These are phyloP conservation scores for Cladobotryum protrusum DNA, from an alignment of 2,329 filamentous ascomycete genomes.

Conservation along the genomic window DNA sequence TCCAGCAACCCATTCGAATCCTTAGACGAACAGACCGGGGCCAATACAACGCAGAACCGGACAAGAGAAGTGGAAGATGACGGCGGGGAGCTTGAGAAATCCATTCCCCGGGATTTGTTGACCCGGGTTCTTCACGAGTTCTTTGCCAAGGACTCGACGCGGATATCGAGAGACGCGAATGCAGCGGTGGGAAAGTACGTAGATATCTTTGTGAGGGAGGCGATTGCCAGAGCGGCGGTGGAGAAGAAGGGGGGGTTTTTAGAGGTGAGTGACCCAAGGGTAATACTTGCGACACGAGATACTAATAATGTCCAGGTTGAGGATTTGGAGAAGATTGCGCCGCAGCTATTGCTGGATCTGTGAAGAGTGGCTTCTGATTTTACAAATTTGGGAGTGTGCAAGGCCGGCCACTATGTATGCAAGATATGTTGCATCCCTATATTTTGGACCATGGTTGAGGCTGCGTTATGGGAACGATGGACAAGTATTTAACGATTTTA, in stretches of 20 bases:
- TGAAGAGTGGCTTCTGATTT: constrained; percentile 32
- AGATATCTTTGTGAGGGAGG: constrained; percentile 86
- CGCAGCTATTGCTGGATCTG: constrained; percentile 81
- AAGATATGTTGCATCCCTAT: too few species aligned
- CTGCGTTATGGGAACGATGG: too few species aligned
- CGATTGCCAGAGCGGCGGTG: constrained; percentile 69
- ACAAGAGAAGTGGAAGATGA: constrained; percentile 22
- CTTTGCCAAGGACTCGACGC: constrained; percentile 65
- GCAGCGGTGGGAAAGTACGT: constrained; percentile 75
- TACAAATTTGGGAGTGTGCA: too few species aligned
- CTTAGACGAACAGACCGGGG: constrained; percentile 26
- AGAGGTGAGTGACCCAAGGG: constrained; percentile 50
- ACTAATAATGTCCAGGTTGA: constrained; percentile 53
- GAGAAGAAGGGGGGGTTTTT: constrained; percentile 66
- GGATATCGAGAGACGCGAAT: constrained; percentile 73
- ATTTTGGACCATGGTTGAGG: too few species aligned
- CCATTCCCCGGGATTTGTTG: constrained; percentile 67
- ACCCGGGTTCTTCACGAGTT: constrained; percentile 72
- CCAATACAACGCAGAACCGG: constrained; percentile 8
- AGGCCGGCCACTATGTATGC: too few species aligned
- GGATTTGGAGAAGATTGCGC: constrained; percentile 81
- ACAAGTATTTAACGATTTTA: too few species aligned
- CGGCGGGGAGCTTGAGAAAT: constrained; percentile 33
- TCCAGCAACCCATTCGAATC: constrained; percentile 32
- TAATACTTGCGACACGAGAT: background rate